Evolutionary conservation across 257 asterid species (phyloP), one percentile per base, ranked within the genome.

Genomic region (Solanum clarkiae): DNA sequence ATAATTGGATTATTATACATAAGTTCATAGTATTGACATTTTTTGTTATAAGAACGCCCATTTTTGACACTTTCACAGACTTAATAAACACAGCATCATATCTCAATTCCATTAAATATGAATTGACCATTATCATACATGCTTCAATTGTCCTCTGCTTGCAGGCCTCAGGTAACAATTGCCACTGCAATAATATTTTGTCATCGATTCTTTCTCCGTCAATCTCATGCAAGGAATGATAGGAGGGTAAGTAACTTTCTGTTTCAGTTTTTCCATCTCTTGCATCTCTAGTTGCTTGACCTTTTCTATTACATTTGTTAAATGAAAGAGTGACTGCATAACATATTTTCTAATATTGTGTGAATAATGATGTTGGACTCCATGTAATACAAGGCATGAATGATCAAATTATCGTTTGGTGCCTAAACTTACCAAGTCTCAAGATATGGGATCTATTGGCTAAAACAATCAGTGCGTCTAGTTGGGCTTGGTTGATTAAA

Each of bases 111-210:
- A 51, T 62, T 72, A n/a, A 70, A 10, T 74, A 80, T 72, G 71
- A 54, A 44, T 51, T 29, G 24, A 75, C 62, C 60, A 1, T 75
- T 49, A 49, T 14, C 62, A 22, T 49, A 47, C 14, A 14, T 47
- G 62, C 62, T 24, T 74, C 80, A n/a, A 36, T 75, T 80, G 82
- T 51, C 69, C 83, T 82, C 53, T 82, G 63, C 83, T 92, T 89
- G 93, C 98, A 96, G 99, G 93, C 99, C 98, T 15, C 99, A 96
- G 92, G 97, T 94, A 70, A 96, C 98, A 16, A 96, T 96, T 91
- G 99, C 99, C 24, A 96, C 98, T 3, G 97, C 99, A 68, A 96
- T 96, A 70, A 91, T 96, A 88, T 96, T 96, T 87, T 96, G 98
- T 88, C 99, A 96, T 85, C 99, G 99, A 69, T 96, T 94, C 93